These are phyloP conservation scores for Akebia trifoliata DNA, from an alignment of 164 flowering plant genomes.

Conservation along the genomic window DNA sequence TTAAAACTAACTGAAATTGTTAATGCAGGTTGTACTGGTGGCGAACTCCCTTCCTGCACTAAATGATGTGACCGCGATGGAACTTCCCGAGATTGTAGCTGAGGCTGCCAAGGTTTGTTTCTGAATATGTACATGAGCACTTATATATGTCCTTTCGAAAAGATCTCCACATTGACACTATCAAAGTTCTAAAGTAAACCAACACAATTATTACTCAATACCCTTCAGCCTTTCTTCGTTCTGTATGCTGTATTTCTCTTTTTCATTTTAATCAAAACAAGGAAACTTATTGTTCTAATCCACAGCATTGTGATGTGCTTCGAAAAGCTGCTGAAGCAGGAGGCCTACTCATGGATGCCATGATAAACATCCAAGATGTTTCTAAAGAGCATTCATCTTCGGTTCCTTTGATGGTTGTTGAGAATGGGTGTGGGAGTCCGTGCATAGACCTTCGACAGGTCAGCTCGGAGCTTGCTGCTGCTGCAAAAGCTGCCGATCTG, in stretches of 20 bases:
- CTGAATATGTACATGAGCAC: not conserved
- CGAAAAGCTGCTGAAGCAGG: slow-evolving; percentile 96
- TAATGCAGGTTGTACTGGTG: slow-evolving; percentile 85
- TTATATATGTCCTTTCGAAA: not conserved
- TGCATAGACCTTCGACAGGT: slow-evolving; percentile 96
- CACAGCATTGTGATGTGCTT: slow-evolving; percentile 92
- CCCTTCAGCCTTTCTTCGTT: too few relatives aligned
- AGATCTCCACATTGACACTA: too few relatives aligned
- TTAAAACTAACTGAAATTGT: not conserved
- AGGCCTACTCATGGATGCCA: slow-evolving; percentile 92
- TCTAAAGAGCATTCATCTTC: slow-evolving; percentile 44
- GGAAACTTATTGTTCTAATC: slow-evolving; percentile 11
- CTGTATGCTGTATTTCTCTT: too few relatives aligned
- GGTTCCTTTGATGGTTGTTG: slow-evolving; percentile 89
- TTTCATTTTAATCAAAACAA: slow-evolving; percentile 3
- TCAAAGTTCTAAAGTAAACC: too few relatives aligned
- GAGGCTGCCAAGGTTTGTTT: slow-evolving; percentile 93
- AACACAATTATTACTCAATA: too few relatives aligned
- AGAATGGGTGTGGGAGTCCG: slow-evolving; percentile 98
- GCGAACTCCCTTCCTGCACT: slow-evolving; percentile 96
- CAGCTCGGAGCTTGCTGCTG: slow-evolving; percentile 96
- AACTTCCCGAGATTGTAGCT: slow-evolving; percentile 95
- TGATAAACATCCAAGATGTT: slow-evolving; percentile 51
- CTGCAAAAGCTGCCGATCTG: slow-evolving; percentile 93
- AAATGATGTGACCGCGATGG: slow-evolving; percentile 95